These are phyloP conservation scores for Tulasnella sp. DNA, from an alignment of 768 basidiomycete genomes.

Conservation along the genomic window DNA sequence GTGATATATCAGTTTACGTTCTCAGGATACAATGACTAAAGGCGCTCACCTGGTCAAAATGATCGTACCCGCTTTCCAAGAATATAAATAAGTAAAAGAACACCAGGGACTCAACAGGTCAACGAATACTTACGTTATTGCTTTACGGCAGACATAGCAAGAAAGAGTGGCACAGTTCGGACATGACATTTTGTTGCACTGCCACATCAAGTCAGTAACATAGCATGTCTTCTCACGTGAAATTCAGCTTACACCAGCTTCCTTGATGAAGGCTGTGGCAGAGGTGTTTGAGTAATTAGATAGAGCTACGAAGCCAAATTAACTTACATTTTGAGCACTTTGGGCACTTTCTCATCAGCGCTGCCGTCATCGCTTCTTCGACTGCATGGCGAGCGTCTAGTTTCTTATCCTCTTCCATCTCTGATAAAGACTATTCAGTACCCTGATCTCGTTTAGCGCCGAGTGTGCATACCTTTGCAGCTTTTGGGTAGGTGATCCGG, in stretches of 20 bases:
- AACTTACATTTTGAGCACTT: constrained; percentile 62
- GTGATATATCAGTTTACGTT: constrained; percentile 4
- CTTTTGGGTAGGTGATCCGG: constrained; percentile 73
- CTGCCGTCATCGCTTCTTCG: constrained; percentile 85
- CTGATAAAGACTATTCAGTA: constrained; percentile 27
- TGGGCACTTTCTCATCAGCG: constrained; percentile 76
- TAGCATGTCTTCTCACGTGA: background rate
- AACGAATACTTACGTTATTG: constrained; percentile 31
- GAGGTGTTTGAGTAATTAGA: constrained; percentile 11
- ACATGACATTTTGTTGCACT: constrained; percentile 92
- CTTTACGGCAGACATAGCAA: constrained; percentile 71
- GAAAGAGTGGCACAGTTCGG: constrained; percentile 57
- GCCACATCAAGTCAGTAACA: constrained; percentile 7
- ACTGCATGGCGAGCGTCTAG: constrained; percentile 63
- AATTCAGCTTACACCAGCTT: constrained; percentile 41
- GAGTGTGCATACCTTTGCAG: constrained; percentile 45
- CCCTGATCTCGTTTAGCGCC: background rate
- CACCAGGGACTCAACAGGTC: background rate
- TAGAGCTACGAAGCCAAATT: background rate
- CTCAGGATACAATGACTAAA: background rate
- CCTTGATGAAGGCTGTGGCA: constrained; percentile 65
- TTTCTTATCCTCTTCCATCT: constrained; percentile 60
- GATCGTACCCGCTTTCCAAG: constrained; percentile 45
- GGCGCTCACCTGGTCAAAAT: constrained; percentile 44
- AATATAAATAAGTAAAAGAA: background rate